A percentile compares a stretch with the other conserved stretches of the same genome.
Evolutionary conservation across 106 monocot species (phyloP).

Genomic region (Allium sativum): DNA sequence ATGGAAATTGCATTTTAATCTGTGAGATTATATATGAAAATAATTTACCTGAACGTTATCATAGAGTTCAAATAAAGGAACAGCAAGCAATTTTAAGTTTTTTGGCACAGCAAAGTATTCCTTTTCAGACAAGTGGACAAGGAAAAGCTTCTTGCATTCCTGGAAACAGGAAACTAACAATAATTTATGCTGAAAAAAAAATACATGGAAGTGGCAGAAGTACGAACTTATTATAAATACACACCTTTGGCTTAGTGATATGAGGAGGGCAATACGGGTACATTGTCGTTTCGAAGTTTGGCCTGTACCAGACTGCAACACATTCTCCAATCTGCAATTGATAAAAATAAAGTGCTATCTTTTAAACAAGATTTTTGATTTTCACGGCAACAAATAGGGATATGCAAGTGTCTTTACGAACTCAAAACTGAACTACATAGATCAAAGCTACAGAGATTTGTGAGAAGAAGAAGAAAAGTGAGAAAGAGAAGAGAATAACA

Average conservation of each 20-base stretch:
- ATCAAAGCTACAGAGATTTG: too few relatives aligned
- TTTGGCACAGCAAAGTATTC: conserved; percentile 99
- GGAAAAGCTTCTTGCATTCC: conserved; percentile 97
- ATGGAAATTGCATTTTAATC: too few relatives aligned
- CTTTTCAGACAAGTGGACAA: conserved; percentile 84
- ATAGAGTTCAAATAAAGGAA: conserved; percentile 97
- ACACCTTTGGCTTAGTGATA: conserved; percentile 91
- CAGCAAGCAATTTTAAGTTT: conserved; percentile 93
- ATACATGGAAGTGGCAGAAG: background rate
- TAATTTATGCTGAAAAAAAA: conserved; percentile 3
- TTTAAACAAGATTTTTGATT: background rate
- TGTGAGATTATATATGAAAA: background rate
- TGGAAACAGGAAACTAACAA: conserved; percentile 12
- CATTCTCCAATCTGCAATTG: conserved; percentile 83
- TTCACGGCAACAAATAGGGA: too few relatives aligned
- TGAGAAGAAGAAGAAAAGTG: too few relatives aligned
- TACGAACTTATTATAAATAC: background rate
- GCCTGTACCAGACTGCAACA: conserved; percentile 98
- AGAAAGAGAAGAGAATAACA: too few relatives aligned
- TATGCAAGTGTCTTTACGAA: too few relatives aligned
- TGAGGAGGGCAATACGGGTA: conserved; percentile 99
- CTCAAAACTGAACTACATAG: too few relatives aligned
- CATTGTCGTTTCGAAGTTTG: conserved; percentile 98
- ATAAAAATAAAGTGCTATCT: background rate
- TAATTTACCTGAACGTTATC: conserved; percentile 92